These are phyloP conservation scores for Aspergillus phoenicis DNA, from an alignment of 2,329 filamentous ascomycete species.

Conservation along the genomic window DNA sequence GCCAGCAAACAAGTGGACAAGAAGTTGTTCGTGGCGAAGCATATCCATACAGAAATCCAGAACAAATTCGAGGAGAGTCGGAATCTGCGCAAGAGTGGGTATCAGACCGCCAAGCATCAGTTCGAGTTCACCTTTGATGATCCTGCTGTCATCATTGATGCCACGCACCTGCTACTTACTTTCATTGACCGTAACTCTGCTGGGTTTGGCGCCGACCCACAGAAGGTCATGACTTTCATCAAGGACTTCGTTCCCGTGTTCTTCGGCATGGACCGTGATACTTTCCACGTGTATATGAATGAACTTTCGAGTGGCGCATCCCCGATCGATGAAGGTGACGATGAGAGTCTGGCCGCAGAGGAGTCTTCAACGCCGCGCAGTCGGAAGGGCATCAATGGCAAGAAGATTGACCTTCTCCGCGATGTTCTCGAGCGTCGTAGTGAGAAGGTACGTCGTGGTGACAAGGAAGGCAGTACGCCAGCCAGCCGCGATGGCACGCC, in stretches of 20 bases:
- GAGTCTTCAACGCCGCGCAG: constrained; percentile 71
- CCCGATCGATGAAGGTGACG: constrained; percentile 76
- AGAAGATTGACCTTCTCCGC: constrained; percentile 76
- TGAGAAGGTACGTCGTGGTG: constrained; percentile 68
- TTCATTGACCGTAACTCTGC: constrained; percentile 51
- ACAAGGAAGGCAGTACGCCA: constrained; percentile 78
- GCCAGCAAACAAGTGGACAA: constrained; percentile 88
- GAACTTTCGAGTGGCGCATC: constrained; percentile 71
- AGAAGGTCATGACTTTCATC: constrained; percentile 73
- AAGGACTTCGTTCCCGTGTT: constrained; percentile 75
- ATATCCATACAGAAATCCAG: constrained; percentile 86
- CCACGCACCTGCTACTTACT: constrained; percentile 51
- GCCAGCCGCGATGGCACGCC: constrained; percentile 88
- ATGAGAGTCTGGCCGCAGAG: constrained; percentile 66
- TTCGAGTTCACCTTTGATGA: constrained; percentile 75
- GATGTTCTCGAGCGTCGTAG: constrained; percentile 81
- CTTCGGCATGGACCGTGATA: constrained; percentile 73
- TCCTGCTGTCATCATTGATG: constrained; percentile 63
- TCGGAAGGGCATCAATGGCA: constrained; percentile 65
- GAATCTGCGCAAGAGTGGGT: constrained; percentile 64
- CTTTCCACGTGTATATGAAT: constrained; percentile 66
- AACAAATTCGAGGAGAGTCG: constrained; percentile 90
- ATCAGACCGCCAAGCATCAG: constrained; percentile 69
- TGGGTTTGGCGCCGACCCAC: constrained; percentile 64
- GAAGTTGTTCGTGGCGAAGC: constrained; percentile 85